Percentiles rank a stretch among this genome's conserved stretches.
Conservation (phyloP, 768 basidiomycete species). For the Coprinopsis cinerea region DNA sequence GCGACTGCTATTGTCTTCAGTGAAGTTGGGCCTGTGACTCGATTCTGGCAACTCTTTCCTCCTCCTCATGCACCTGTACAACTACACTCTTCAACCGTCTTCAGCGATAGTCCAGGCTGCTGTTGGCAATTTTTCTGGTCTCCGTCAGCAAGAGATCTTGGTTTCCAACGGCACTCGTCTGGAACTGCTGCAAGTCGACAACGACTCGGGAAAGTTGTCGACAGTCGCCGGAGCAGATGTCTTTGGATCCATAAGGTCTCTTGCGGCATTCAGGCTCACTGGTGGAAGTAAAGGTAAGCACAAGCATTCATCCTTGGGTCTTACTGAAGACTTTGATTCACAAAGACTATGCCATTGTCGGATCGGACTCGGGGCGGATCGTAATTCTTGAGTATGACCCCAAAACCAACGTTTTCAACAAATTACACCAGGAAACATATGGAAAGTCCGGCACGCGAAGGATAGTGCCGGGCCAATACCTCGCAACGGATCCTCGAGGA, state of each 20-base stretch:
- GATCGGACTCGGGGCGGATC: slow-evolving; percentile 96
- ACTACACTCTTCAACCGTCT: slow-evolving; percentile 89
- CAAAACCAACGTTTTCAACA: slow-evolving; percentile 85
- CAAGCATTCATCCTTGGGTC: slow-evolving; percentile 48
- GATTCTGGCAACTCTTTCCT: too few relatives aligned
- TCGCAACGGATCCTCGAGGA: slow-evolving; percentile 95
- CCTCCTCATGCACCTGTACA: slow-evolving; percentile 83
- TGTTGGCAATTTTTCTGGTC: slow-evolving; percentile 94
- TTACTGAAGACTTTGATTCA: slow-evolving; percentile 35
- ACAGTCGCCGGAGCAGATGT: slow-evolving; percentile 82
- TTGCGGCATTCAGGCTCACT: slow-evolving; percentile 89
- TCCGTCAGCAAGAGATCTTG: slow-evolving; percentile 90
- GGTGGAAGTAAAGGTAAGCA: slow-evolving; percentile 96
- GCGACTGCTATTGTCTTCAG: too few relatives aligned
- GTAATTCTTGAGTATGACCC: slow-evolving; percentile 96
- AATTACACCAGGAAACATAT: slow-evolving; percentile 94
- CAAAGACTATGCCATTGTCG: slow-evolving; percentile 96
- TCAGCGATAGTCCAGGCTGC: slow-evolving; percentile 77
- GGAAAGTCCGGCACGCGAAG: slow-evolving; percentile 94
- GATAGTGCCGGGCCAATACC: slow-evolving; percentile 95
- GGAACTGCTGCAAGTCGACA: slow-evolving; percentile 85
- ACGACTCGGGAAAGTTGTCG: slow-evolving; percentile 81
- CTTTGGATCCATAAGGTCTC: slow-evolving; percentile 88
- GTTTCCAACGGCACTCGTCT: slow-evolving; percentile 87
- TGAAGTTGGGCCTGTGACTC: too few relatives aligned